A percentile compares a stretch with the other conserved stretches of the same genome.
phyloP scores from a whole-genome alignment of 257 asterid species.

The Gardenia jasminoides region DNA sequence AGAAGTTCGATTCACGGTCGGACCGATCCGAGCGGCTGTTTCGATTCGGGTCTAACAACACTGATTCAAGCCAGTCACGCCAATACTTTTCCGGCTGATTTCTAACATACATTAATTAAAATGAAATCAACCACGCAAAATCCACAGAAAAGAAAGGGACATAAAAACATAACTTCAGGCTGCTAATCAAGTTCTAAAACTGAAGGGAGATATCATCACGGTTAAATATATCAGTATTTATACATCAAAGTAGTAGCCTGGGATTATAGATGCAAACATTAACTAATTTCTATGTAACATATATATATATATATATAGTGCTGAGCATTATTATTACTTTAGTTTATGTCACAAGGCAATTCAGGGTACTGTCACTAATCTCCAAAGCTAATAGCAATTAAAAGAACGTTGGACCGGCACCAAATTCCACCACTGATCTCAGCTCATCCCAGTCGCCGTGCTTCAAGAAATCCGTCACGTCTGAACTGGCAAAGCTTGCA shows the following conservation, averaged over 20 bases:
- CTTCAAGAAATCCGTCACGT: constrained; percentile 26
- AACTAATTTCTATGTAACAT: no score
- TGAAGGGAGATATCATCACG: not conserved
- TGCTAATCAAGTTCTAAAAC: not conserved
- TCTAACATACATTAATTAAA: not conserved
- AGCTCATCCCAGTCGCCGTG: constrained; percentile 45
- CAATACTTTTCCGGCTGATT: not conserved
- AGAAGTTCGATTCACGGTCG: no score
- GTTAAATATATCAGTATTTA: no score
- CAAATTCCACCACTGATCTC: constrained; percentile 30
- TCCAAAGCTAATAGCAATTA: not conserved
- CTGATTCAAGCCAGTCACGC: constrained; percentile 2
- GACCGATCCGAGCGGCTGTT: no score
- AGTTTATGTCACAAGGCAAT: constrained; percentile 6
- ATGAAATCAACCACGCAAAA: not conserved
- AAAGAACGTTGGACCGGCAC: constrained; percentile 5
- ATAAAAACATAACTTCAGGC: not conserved
- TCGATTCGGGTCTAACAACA: no score
- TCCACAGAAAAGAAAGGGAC: not conserved
- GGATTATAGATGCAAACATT: no score
- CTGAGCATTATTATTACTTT: no score
- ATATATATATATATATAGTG: not conserved
- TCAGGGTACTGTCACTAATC: not conserved
- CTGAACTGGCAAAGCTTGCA: constrained; percentile 24
- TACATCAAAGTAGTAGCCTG: no score